phyloP scores from a whole-genome alignment of 495 filamentous ascomycete genomes.

The Neurospora sp. region DNA sequence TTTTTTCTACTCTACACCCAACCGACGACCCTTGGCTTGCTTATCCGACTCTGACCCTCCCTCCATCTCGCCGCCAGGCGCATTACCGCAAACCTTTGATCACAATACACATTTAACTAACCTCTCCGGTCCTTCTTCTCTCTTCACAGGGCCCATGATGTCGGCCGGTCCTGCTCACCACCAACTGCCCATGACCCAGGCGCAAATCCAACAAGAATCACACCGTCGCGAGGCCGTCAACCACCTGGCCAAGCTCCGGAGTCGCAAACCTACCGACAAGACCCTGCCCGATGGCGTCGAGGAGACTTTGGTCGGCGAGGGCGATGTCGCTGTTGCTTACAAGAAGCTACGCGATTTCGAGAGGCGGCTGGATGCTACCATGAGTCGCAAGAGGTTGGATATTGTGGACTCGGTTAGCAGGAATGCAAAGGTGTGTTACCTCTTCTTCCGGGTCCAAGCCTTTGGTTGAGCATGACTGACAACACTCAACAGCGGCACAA shows the following conservation, averaged over 20 bases:
- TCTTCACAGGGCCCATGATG: conserved; percentile 22
- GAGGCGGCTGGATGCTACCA: conserved; percentile 82
- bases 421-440: conserved; percentile 52
- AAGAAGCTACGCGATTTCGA: conserved; percentile 75
- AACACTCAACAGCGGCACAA: conserved; percentile 47
- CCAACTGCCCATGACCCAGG: conserved; percentile 48
- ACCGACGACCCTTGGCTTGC: not conserved
- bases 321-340: conserved; percentile 76
- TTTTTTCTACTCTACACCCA: not conserved
- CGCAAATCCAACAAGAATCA: conserved; percentile 46
- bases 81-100: not conserved
- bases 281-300: conserved; percentile 85
- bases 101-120: not conserved
- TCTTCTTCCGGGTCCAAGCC: not conserved
- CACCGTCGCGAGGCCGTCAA: conserved; percentile 42
- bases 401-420: conserved; percentile 75
- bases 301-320: conserved; percentile 52
- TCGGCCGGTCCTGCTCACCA: conserved; percentile 18
- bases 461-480: not conserved
- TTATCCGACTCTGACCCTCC: not conserved
- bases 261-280: conserved; percentile 85
- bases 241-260: conserved; percentile 63
- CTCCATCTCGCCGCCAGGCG: not conserved
- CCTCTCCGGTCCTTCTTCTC: not conserved
- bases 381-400: conserved; percentile 88